Base-by-base conservation (phyloP, 768 basidiomycete species). In the Fistulinella prunicolor region DNA sequence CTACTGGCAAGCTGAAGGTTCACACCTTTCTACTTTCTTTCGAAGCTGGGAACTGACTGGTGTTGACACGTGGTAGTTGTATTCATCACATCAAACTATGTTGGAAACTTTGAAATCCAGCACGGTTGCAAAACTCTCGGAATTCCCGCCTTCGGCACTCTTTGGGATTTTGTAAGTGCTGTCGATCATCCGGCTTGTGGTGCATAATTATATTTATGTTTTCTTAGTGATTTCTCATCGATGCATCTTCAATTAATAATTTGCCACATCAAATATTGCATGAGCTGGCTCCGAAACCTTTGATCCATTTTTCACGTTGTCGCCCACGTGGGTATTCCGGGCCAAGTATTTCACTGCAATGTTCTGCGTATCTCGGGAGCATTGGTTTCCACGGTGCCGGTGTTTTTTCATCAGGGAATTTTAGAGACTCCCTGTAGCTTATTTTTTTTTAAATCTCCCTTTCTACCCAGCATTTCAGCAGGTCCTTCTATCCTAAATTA, bases 51-150 rank as follows among this genome's bases (percentile, higher is more conserved):
- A 10, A 19, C 13, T 46, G 24, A 48, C 37, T 51, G 19, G 45
- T 7, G 3, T 50, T 34, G 10, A 42, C 21, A 17, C 24, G 7
- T 32, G 30, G 9, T 28, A 82, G 82, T 90, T 38, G 82, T 89
- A 22, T 87, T 90, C 67, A 86, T 90, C 65, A 90, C 87, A 8
- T 89, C 86, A n/a, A 90, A 90, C 69, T 84, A 77, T 57, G 75
- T 81, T 34, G 87, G 87, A 23, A 89, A 90, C 65, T 72, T 77
- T 13, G 86, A 90, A 59, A 83, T 90, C 51, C 88, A 87, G 78
- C 73, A 85, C 62, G 87, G 85, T 19, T 89, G 82, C 71, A 87
- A 83, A 65, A 75, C 76, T 54, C 78, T 77, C 42, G 80, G 80
- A 21, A 85, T 85, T 56, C 83, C 83, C 35, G 78, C 77, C 37